Base-by-base conservation (phyloP, 108 stramenopile genomes). In the Cyclotella distinguenda region DNA sequence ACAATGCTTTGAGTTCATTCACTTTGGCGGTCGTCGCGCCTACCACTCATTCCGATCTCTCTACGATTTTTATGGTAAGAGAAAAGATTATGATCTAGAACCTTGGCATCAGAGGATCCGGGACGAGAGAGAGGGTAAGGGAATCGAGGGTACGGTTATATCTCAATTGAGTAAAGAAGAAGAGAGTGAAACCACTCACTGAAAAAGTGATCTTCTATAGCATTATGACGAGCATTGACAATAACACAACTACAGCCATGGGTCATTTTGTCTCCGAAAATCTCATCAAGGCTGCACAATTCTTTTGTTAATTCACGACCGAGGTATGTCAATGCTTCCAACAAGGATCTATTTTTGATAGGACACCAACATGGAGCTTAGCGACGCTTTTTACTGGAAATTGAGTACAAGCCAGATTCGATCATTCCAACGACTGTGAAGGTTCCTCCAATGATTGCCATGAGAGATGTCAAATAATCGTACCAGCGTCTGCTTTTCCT, bases 391-490 rank as follows among this genome's bases (percentile, higher is more conserved):
- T 77, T 77, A 31, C 68, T 70, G 4, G 68, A 54, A 33, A 77
- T 60, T 13, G 76, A 40, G 35, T 77, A 67, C 26, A 93, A 76
- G 9, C 79, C 68, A 8, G 80, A 66, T 73, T 96, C 95, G 15
- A 98, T 27, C 73, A 98, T 82, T 23, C 98, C 98, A 4, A 98
- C 79, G 7, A 97, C 94, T 10, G 96, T 98, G 62, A 98, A 98
- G 10, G 93, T 95, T 1, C 98, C 98, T 16, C 98, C 98, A 36
- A 99, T 82, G 38, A 97, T 95, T 23, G 98, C 98, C 84, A 95
- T 88, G 34, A 97, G 32, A 25, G 90, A 94, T 7, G 96, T 99
- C 32, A 97, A 60, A 68, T 97, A 99, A 42, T 97, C 97, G 65
- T 97, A 99, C 98, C 96, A 95, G 44, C 51, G 74, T 40, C 87